Percentiles rank a stretch among this genome's conserved stretches.
Conservation (phyloP, 2,329 filamentous ascomycete species). For the Exophiala viscosa region DNA sequence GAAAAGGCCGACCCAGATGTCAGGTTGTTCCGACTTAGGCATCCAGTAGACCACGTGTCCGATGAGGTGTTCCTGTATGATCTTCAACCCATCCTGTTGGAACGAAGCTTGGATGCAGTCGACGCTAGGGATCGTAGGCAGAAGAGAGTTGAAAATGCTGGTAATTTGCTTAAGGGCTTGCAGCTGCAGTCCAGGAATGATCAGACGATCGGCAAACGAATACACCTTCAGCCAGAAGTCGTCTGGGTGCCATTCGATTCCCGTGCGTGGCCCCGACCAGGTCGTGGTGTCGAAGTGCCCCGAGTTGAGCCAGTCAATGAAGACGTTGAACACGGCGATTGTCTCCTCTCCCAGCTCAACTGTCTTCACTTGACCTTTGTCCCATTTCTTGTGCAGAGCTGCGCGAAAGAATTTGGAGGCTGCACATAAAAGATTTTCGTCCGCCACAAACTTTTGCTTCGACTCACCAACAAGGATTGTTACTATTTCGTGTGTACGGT, state of each 20-base stretch:
- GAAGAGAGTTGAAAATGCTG: not conserved
- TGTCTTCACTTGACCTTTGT: too few species aligned
- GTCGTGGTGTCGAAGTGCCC: not conserved
- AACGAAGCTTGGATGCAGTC: slow-evolving; percentile 2
- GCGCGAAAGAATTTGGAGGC: slow-evolving; percentile 46
- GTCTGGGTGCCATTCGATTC: not conserved
- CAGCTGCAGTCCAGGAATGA: slow-evolving; percentile 3
- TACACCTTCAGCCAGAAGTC: slow-evolving; percentile 9
- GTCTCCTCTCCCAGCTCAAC: slow-evolving; percentile 48
- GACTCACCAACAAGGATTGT: slow-evolving; percentile 45
- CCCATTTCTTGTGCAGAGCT: too few species aligned
- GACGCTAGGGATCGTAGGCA: not conserved
- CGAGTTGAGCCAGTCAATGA: slow-evolving; percentile 51
- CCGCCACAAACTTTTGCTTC: slow-evolving; percentile 42
- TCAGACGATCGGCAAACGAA: slow-evolving; percentile 3
- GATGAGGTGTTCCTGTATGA: slow-evolving; percentile 5
- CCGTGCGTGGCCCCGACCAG: too few species aligned
- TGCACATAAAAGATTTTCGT: slow-evolving; percentile 46
- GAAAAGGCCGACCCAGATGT: slow-evolving; percentile 5
- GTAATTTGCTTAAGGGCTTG: not conserved
- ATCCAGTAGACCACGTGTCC: slow-evolving; percentile 10
- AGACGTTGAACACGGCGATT: slow-evolving; percentile 52
- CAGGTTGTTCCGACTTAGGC: not conserved
- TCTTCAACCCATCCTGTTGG: not conserved
- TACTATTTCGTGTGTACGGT: slow-evolving; percentile 18